Base-by-base conservation (phyloP, 1,284 basidiomycete species). In the Tremellales sp. region DNA sequence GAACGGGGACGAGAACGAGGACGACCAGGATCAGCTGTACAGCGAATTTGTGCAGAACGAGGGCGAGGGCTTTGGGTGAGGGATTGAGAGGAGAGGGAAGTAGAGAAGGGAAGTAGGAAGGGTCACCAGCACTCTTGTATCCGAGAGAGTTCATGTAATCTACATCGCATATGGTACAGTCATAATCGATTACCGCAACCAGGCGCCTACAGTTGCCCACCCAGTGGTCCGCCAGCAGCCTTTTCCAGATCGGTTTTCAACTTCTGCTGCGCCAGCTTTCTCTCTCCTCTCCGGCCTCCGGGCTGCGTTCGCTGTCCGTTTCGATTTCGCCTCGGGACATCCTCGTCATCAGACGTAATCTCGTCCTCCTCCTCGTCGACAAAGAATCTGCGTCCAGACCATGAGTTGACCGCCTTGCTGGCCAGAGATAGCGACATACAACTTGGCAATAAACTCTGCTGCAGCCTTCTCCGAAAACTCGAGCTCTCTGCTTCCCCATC, bases 391-490 rank as follows among this genome's bases (percentile, higher is more conserved):
- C 46, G 3, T 54, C 44, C 49, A 13, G 33, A 18, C 5, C 19
- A 19, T 28, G 27, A 21, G 16, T 34, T 38, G 16, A 8, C 41
- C 3, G 39, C 40, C 27, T 33, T 35, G 19, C 39, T 46, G 29
- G 18, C 12, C 12, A 8, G 26, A 21, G 26, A 22, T 25, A 26
- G 34, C 3, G 37, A 29, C 14, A 55, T 48, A 72, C 70, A 71
- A 50, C 21, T 58, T 50, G 39, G 60, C 61, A 24, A 72, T 68
- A 46, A 70, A 72, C 25, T 51, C 49, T 3, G 58, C 62, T 4
- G 68, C 70, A 13, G 65, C 68, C 22, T 58, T 50, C 42, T 71
- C 70, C 10, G 60, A 60, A 33, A 71, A 69, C 53, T 73, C 72
- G 5, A 60, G 61, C 43, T 72, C 69, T 32, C 70, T 56, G 38